Conservation (phyloP, 2,329 filamentous ascomycete genomes). For the Calonectria hongkongensis region DNA sequence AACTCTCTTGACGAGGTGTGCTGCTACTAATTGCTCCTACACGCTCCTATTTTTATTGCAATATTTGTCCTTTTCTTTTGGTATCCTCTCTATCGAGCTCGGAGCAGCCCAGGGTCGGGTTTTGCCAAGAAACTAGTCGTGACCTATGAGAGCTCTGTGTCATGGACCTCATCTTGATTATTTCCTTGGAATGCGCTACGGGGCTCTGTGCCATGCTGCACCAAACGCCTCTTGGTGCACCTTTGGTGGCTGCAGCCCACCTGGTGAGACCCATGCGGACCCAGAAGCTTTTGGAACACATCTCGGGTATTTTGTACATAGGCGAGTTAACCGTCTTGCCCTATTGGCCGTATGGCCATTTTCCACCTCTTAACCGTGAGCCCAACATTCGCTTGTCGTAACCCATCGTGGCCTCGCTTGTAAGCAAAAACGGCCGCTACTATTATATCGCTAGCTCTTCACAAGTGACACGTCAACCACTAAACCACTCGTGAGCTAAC, state of each 20-base stretch:
- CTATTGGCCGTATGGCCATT: slow-evolving; percentile 23
- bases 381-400: slow-evolving; percentile 20
- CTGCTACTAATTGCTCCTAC: neutral
- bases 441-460: slow-evolving; percentile 26
- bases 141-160: neutral
- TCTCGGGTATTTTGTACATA: slow-evolving; percentile 25
- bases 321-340: slow-evolving; percentile 23
- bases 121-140: neutral
- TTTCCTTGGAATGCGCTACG: slow-evolving; percentile 21
- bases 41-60: neutral
- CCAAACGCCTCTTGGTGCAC: slow-evolving; percentile 19
- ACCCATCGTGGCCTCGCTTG: slow-evolving; percentile 32
- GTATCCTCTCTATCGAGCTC: neutral
- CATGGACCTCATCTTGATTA: slow-evolving; percentile 5
- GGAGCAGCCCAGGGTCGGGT: neutral
- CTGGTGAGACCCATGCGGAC: neutral
- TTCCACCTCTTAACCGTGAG: slow-evolving; percentile 26
- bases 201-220: slow-evolving; percentile 20
- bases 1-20: neutral
- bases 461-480: slow-evolving; percentile 40
- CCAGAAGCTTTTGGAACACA: slow-evolving; percentile 19
- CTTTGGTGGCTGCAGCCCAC: slow-evolving; percentile 26
- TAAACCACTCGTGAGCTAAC: slow-evolving; percentile 34
- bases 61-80: neutral
- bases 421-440: slow-evolving; percentile 37